Conservation (phyloP, 208 protist genomes). For the Endotrypanum monterogeii region DNA sequence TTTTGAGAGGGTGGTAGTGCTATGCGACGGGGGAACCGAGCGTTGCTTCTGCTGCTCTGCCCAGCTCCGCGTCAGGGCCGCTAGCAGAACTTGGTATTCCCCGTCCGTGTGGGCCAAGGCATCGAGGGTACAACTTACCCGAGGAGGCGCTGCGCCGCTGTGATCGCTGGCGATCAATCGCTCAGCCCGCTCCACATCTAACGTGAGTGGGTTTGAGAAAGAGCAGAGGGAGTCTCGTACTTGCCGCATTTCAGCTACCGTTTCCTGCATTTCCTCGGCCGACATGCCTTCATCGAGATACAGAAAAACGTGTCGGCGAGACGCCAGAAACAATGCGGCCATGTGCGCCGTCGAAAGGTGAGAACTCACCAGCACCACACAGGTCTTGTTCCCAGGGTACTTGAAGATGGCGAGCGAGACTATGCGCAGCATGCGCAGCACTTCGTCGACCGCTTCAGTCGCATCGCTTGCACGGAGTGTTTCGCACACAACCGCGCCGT, state of each 20-base stretch:
- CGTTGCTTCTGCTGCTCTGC: slow-evolving; percentile 4
- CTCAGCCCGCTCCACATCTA: slow-evolving; percentile 8
- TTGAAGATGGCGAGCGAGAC: slow-evolving; percentile 46
- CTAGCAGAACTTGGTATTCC: slow-evolving; percentile 24
- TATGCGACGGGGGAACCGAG: not conserved
- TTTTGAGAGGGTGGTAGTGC: not conserved
- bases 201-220: slow-evolving; percentile 5
- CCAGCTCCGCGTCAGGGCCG: slow-evolving; percentile 17
- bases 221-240: slow-evolving; percentile 31
- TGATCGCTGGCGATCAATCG: not conserved
- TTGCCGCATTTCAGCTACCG: slow-evolving; percentile 31
- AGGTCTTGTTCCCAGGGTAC: slow-evolving; percentile 28
- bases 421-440: slow-evolving; percentile 29
- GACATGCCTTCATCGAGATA: slow-evolving; percentile 39
- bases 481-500: slow-evolving; percentile 36
- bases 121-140: slow-evolving; percentile 28
- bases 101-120: slow-evolving; percentile 34
- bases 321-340: slow-evolving; percentile 33
- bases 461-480: slow-evolving; percentile 26
- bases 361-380: slow-evolving; percentile 25
- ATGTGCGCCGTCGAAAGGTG: slow-evolving; percentile 47
- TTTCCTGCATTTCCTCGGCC: slow-evolving; percentile 26
- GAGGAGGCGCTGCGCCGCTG: slow-evolving; percentile 1
- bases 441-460: slow-evolving; percentile 20
- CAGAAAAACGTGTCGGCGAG: slow-evolving; percentile 36